Evolutionary conservation across 139 green algal genomes (phyloP).

Genomic region (Auxenochlorella pyrenoidosa): DNA sequence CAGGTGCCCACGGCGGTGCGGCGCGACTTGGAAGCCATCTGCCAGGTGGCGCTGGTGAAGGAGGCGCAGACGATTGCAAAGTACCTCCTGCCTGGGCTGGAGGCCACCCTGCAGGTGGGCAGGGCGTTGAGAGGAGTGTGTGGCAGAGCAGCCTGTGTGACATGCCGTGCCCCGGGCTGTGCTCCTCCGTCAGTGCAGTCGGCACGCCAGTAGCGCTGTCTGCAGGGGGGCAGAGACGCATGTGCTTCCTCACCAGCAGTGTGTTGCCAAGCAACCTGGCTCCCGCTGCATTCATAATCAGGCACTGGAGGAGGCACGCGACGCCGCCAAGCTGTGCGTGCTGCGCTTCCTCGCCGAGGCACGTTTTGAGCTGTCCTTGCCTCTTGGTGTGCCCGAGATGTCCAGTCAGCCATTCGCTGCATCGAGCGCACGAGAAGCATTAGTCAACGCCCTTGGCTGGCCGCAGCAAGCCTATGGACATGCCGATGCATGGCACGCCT

Average conservation of each 20-base stretch:
- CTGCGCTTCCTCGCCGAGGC: slow-evolving; percentile 36
- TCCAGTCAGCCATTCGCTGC: neutral
- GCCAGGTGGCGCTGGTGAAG: slow-evolving; percentile 19
- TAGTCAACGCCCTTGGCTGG: too few species aligned
- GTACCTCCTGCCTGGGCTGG: neutral
- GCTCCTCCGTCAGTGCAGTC: too few species aligned
- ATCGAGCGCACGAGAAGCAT: too few species aligned
- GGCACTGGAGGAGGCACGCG: neutral
- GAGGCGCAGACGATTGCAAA: slow-evolving; percentile 28
- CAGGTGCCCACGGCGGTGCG: slow-evolving; percentile 29
- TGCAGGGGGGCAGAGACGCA: too few species aligned
- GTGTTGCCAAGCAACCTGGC: neutral
- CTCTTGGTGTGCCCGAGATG: neutral
- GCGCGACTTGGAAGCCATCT: neutral
- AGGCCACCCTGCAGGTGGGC: neutral
- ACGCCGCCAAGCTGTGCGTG: slow-evolving; percentile 19
- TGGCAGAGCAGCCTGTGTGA: too few species aligned
- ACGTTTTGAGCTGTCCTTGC: neutral
- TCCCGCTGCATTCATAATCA: neutral
- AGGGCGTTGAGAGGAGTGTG: too few species aligned
- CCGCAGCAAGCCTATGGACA: too few species aligned
- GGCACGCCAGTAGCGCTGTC: too few species aligned
- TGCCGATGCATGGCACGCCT: neutral
- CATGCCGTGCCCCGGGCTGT: too few species aligned
- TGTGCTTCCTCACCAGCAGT: neutral